A percentile compares a stretch with the other conserved stretches of the same genome.
Evolutionary conservation across 2,329 filamentous ascomycete species (phyloP).

Genomic region (Geoglossum cookeanum): DNA sequence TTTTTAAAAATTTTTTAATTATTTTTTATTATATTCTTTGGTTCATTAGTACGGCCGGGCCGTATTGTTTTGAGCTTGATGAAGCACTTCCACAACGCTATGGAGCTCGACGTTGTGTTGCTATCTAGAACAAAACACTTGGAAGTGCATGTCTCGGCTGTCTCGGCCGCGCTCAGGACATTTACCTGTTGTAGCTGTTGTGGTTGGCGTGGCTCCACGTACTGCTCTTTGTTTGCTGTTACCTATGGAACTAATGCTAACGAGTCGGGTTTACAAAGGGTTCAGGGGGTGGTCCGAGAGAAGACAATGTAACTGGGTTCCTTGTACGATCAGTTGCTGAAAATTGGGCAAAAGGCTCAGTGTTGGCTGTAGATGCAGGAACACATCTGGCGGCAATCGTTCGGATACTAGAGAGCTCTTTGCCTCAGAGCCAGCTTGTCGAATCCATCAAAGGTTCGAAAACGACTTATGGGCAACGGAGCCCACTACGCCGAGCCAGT

Average conservation of each 20-base stretch:
- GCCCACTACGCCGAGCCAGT: not conserved
- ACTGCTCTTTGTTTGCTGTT: not conserved
- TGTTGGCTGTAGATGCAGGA: constrained; percentile 86
- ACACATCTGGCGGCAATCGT: constrained; percentile 74
- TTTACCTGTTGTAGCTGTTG: not conserved
- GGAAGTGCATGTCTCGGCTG: not conserved
- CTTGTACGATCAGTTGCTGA: constrained; percentile 66
- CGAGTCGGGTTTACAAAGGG: constrained; percentile 34
- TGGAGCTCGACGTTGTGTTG: not conserved
- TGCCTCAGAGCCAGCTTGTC: constrained; percentile 16
- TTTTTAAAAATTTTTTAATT: constrained; percentile 6
- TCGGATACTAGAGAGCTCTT: constrained; percentile 46
- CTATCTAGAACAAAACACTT: not conserved
- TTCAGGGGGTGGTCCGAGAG: constrained; percentile 70
- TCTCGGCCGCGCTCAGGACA: not conserved
- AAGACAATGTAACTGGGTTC: constrained; percentile 78
- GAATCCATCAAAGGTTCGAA: not conserved
- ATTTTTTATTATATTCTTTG: constrained; percentile 3
- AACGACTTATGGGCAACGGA: not conserved
- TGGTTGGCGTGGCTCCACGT: not conserved
- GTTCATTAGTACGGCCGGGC: not conserved
- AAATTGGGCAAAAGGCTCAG: constrained; percentile 62
- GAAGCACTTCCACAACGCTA: not conserved
- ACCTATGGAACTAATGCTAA: not conserved
- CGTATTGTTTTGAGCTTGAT: not conserved